phyloP scores from a whole-genome alignment of 2,329 filamentous ascomycete species.

The Microascus cirrosus region DNA sequence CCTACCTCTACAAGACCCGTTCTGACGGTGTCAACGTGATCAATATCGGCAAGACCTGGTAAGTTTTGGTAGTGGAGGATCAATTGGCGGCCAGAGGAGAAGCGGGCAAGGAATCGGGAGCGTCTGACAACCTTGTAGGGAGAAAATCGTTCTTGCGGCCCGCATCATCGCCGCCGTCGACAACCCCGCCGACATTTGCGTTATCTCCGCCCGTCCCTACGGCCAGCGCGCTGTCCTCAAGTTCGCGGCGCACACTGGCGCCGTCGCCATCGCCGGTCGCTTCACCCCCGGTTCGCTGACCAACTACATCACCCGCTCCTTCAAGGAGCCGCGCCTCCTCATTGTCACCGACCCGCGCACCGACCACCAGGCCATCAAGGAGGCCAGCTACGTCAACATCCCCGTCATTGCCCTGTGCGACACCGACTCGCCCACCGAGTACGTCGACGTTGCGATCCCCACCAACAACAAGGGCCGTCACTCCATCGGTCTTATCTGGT shows the following conservation, averaged over 20 bases:
- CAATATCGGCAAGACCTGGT: slow-evolving; percentile 99
- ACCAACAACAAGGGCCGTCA: slow-evolving; percentile 99
- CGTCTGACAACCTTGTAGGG: slow-evolving; percentile 47
- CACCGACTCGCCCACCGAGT: slow-evolving; percentile 98
- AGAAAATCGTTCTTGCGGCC: slow-evolving; percentile 98
- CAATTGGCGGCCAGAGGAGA: neutral
- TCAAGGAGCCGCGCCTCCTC: slow-evolving; percentile 99
- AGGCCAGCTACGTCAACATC: slow-evolving; percentile 99
- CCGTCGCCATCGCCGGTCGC: slow-evolving; percentile 94
- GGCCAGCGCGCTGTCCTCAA: slow-evolving; percentile 99
- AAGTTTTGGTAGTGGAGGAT: slow-evolving; percentile 24
- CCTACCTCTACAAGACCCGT: slow-evolving; percentile 99
- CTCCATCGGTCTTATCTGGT: slow-evolving; percentile 97
- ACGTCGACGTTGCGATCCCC: slow-evolving; percentile 98
- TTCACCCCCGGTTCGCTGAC: slow-evolving; percentile 99
- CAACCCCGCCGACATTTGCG: slow-evolving; percentile 98
- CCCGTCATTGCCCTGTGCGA: slow-evolving; percentile 98
- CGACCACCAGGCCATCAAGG: slow-evolving; percentile 99
- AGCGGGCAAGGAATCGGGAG: neutral
- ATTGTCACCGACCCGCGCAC: slow-evolving; percentile 99
- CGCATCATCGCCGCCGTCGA: slow-evolving; percentile 98
- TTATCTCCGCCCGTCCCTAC: slow-evolving; percentile 99
- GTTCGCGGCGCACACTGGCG: slow-evolving; percentile 97
- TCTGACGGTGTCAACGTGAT: slow-evolving; percentile 97
- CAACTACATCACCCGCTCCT: slow-evolving; percentile 99